Evolutionary conservation across 2,329 filamentous ascomycete species (phyloP).

Genomic region (Bipolaris bicolor): DNA sequence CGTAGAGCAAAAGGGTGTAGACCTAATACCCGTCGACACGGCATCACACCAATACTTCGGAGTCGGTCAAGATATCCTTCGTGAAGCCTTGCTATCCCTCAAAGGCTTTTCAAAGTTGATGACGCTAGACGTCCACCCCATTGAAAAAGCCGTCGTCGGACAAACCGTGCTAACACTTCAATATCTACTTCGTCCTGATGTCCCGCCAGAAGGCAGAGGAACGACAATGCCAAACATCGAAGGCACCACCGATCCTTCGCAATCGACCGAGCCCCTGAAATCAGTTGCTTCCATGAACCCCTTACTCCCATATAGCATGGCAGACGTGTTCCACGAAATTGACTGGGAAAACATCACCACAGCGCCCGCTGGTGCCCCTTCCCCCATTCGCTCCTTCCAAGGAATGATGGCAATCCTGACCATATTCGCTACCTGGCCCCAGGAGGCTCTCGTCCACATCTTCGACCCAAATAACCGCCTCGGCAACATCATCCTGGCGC

Average conservation of each 20-base stretch:
- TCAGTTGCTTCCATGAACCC: conserved; percentile 13
- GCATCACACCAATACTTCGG: conserved; percentile 17
- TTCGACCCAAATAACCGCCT: conserved; percentile 22
- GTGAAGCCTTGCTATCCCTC: conserved; percentile 21
- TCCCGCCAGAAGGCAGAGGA: background rate
- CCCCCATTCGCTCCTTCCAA: conserved; percentile 18
- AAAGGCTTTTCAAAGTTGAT: conserved; percentile 11
- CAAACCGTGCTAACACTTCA: conserved; percentile 19
- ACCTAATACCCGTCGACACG: conserved; percentile 11
- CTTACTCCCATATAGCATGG: conserved; percentile 7
- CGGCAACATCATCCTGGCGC: conserved; percentile 24
- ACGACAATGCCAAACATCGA: background rate
- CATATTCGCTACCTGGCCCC: conserved; percentile 30
- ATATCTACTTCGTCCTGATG: conserved; percentile 15
- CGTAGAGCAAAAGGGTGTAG: conserved; percentile 13
- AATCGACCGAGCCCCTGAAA: background rate
- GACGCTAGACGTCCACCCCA: background rate
- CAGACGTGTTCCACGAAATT: conserved; percentile 8
- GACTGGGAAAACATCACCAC: conserved; percentile 16
- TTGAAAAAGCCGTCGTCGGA: conserved; percentile 24
- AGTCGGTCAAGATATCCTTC: conserved; percentile 18
- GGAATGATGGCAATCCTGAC: conserved; percentile 23
- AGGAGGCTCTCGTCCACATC: conserved; percentile 22
- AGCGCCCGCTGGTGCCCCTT: conserved; percentile 5
- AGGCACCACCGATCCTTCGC: background rate